Evolutionary conservation across 2,329 filamentous ascomycete species (phyloP), one percentile per base, ranked within the genome.

Genomic region (Trichophyton schoenleinii): DNA sequence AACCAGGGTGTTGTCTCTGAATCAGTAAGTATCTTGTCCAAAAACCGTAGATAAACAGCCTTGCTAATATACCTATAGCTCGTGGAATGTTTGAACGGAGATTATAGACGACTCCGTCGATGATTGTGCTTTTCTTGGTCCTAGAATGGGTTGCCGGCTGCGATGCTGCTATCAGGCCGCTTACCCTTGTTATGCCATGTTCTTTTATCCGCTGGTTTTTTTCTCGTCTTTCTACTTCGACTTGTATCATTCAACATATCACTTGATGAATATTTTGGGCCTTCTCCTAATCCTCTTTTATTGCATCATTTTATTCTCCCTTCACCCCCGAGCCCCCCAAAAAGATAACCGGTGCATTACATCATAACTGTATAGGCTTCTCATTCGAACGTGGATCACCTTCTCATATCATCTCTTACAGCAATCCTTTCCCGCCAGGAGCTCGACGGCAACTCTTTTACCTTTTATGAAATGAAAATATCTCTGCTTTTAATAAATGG

Each of bases 1-100:
- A 85, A 85, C 70, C 83, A 86, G 67, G 83, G 83, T 2, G 73
- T 79, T 15, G 75, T 86, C 60, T 77, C 79, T 31, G 76, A 80
- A 61, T 77, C 79, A 72, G 82, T 85, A 71, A 63, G 72, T 69
- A 38, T 4, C 41, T 15, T 15, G 20, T 1, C 9, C 13, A 5
- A n/a, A n/a, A 7, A 28, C 22, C 41, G 60, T 9, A 34, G 25
- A 28, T 4, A 25, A 22, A 28, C n/a, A 38, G 34, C 15, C 8
- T 61, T 34, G 25, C 68, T 71, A 63, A 71, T 38, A 15, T 59
- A 22, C 52, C 25, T 49, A 9, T 64, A 75, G 73, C 68, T 73
- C 36, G 65, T 74, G 60, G 71, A 74, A 13, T 75, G 73, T 63
- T 67, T 75, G 7, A 68, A 66, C 57, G 68, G 66, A 48, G 73